Base-by-base conservation (phyloP, 352 stramenopile species). In the Albugo laibachii region DNA sequence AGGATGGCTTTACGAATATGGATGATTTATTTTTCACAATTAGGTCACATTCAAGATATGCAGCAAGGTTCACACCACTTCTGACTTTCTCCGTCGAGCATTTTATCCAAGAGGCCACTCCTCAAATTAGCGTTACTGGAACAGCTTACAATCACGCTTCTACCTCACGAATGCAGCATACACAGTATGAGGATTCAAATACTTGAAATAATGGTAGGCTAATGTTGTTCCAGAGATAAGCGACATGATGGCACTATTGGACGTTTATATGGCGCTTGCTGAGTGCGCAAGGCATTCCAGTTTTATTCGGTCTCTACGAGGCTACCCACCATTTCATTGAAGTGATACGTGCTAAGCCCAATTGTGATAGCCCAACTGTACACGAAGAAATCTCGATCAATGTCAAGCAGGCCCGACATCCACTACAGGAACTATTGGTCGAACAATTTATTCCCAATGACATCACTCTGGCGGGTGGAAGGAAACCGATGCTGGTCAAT, bases 401-500 rank as follows among this genome's bases (percentile, higher is more conserved):
- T 37, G 65, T 61, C 35, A 75, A 62, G 21, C 58, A 78, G 55
- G 74, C 60, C 37, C 72, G 79, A 3, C 79, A 92, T 36, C 79
- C 79, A 34, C 66, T 92, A 3, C 79, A 92, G 63, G 74, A 92
- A 49, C 50, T 88, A 18, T 59, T 85, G 16, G 79, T 88, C 2
- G 76, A 88, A 38, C 59, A 76, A 24, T 92, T 83, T 38, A 92
- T 92, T 36, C 57, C 76, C 11, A 92, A 92, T 40, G 76, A 89
- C 44, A 53, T 86, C 19, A 42, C 53, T 16, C 43, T 43, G 20
- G 36, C 50, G 59, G 14, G 56, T 16, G 5, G 40, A 12, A 18
- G 40, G 45, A 13, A 52, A 50, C 15, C 54, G 64, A 31, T 31
- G 6, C 61, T 68, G 44, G 54, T 87, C 21, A 71, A 80, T 49